phyloP scores from a whole-genome alignment of 2,329 filamentous ascomycete genomes.

The Incumbomyces lentus region DNA sequence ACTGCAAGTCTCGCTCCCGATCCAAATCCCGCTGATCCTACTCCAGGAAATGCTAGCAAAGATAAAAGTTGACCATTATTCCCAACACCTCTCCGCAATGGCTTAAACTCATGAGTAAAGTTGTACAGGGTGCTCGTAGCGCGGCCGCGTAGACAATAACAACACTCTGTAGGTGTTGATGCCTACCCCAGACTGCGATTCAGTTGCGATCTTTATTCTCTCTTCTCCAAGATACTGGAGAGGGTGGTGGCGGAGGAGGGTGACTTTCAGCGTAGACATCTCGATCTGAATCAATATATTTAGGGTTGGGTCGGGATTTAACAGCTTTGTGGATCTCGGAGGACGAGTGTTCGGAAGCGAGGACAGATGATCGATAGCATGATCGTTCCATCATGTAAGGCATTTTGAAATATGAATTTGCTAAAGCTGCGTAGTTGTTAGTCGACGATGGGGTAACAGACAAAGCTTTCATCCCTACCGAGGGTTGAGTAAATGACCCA shows the following conservation, averaged over 20 bases:
- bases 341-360: conserved; percentile 3
- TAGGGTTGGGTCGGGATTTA: conserved; percentile 1
- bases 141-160: not conserved
- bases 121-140: not conserved
- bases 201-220: conserved; percentile 7
- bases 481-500: no score
- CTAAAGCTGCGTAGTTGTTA: no score
- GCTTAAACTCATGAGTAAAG: conserved; percentile 4
- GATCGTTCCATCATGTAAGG: conserved; percentile 6
- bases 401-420: not conserved
- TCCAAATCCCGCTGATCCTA: not conserved
- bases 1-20: not conserved
- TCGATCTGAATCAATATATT: conserved; percentile 2
- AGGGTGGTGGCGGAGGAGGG: conserved; percentile 5
- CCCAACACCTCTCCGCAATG: conserved; percentile 2
- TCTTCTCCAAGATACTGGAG: conserved; percentile 7
- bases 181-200: not conserved
- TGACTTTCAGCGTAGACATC: conserved; percentile 1
- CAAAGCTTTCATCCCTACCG: no score
- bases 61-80: conserved; percentile 1
- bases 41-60: conserved; percentile 2
- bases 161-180: not conserved
- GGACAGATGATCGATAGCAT: conserved; percentile 4
- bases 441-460: no score
- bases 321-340: conserved; percentile 8